Evolutionary conservation across 306 rosid genomes (phyloP).

Genomic region (Rosa lucieae): DNA sequence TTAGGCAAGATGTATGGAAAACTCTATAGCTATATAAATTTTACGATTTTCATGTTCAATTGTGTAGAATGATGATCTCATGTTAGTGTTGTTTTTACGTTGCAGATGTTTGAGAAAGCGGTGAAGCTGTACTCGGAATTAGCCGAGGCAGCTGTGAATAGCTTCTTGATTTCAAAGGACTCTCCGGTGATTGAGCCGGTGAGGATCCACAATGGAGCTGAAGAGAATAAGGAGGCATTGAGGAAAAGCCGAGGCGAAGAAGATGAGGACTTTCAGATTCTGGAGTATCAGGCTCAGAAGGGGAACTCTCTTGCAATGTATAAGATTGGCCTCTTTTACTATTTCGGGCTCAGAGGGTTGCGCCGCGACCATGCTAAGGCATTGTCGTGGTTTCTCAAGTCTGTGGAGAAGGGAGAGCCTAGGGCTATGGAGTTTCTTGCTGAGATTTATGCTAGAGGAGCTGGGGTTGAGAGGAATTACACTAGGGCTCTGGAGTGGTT

Average conservation of each 20-base stretch:
- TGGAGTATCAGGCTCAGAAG: slow-evolving; percentile 95
- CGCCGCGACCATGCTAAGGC: slow-evolving; percentile 91
- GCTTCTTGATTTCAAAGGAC: slow-evolving; percentile 80
- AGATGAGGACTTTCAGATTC: slow-evolving; percentile 89
- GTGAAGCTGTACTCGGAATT: slow-evolving; percentile 82
- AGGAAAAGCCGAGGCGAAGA: slow-evolving; percentile 92
- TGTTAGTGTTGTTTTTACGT: not conserved
- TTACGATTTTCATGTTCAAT: not conserved
- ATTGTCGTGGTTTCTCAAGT: slow-evolving; percentile 80
- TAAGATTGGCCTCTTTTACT: slow-evolving; percentile 90
- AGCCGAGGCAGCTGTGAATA: slow-evolving; percentile 87
- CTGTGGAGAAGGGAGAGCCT: slow-evolving; percentile 93
- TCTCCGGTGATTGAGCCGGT: slow-evolving; percentile 88
- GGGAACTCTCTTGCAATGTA: slow-evolving; percentile 96
- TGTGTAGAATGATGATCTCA: not conserved
- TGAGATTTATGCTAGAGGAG: slow-evolving; percentile 94
- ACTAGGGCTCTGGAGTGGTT: slow-evolving; percentile 94
- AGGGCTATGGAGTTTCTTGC: slow-evolving; percentile 96
- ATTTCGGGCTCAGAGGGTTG: slow-evolving; percentile 90
- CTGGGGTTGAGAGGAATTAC: slow-evolving; percentile 92
- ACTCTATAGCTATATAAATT: slow-evolving; percentile 1
- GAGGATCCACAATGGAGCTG: slow-evolving; percentile 89
- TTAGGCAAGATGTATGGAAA: slow-evolving; percentile 77
- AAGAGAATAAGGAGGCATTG: slow-evolving; percentile 88
- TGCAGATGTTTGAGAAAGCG: slow-evolving; percentile 81